Conservation (phyloP, 2,329 filamentous ascomycete species). For the Sordariomycetes sp. region DNA sequence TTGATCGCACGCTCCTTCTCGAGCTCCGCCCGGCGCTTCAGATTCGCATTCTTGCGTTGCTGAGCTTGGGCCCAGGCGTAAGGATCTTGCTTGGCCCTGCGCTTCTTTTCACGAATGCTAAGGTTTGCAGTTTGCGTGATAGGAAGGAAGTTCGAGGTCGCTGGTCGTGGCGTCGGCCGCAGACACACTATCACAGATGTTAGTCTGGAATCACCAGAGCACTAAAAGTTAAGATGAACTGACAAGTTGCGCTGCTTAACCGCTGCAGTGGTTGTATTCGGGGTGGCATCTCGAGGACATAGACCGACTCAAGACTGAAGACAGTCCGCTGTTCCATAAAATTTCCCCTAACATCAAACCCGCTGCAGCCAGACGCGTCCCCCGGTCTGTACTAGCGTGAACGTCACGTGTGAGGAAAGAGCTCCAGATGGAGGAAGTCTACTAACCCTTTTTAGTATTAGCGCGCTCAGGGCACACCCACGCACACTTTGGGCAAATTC, state of each 20-base stretch:
- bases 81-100: conserved; percentile 64
- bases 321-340: conserved; percentile 4
- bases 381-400: conserved; percentile 11
- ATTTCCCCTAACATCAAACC: conserved; percentile 5
- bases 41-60: conserved; percentile 75
- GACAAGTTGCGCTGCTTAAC: conserved; percentile 52
- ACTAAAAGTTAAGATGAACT: conserved; percentile 17
- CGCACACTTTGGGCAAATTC: conserved; percentile 31
- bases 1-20: conserved; percentile 35
- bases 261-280: conserved; percentile 54
- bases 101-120: conserved; percentile 53
- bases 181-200: conserved; percentile 45
- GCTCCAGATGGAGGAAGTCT: accelerated
- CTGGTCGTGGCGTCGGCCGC: conserved; percentile 38
- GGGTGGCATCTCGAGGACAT: conserved; percentile 50
- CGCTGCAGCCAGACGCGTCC: background rate
- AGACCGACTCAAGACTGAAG: background rate
- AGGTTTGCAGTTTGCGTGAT: conserved; percentile 56
- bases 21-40: conserved; percentile 65
- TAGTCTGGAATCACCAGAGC: conserved; percentile 9
- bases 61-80: conserved; percentile 74
- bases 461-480: conserved; percentile 22
- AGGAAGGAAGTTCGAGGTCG: conserved; percentile 43
- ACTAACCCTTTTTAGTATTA: conserved; percentile 16
- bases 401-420: conserved; percentile 19